These are phyloP conservation scores for Albifimbria verrucaria DNA, from an alignment of 2,329 filamentous ascomycete genomes.

Conservation along the genomic window DNA sequence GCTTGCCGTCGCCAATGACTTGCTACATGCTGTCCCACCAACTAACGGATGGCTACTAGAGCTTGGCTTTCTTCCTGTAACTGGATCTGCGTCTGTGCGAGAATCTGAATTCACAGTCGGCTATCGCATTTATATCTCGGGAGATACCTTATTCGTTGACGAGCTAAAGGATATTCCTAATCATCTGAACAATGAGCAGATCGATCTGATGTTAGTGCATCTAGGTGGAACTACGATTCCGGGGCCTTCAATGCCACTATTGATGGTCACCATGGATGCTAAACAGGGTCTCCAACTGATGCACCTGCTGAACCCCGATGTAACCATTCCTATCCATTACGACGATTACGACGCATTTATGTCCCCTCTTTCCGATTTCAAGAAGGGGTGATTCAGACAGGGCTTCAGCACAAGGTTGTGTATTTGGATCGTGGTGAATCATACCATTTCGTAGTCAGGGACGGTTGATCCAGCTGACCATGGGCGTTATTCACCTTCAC, in stretches of 20 bases:
- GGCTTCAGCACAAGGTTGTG: conserved; percentile 50
- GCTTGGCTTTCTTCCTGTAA: conserved; percentile 41
- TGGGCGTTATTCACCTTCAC: too few species aligned
- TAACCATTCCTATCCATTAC: conserved; percentile 63
- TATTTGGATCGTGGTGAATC: conserved; percentile 45
- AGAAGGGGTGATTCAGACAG: conserved; percentile 49
- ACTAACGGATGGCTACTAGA: conserved; percentile 67
- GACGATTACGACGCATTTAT: conserved; percentile 63
- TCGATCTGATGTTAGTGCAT: conserved; percentile 66
- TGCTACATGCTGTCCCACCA: conserved; percentile 50
- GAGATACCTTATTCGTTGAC: conserved; percentile 54
- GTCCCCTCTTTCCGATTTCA: conserved; percentile 58
- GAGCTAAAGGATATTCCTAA: conserved; percentile 60
- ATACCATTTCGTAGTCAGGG: neutral
- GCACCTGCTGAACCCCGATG: conserved; percentile 53
- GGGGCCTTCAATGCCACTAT: conserved; percentile 50
- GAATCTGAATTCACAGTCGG: conserved; percentile 37
- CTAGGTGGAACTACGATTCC: conserved; percentile 65
- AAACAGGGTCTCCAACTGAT: conserved; percentile 60
- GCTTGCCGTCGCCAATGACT: conserved; percentile 33
- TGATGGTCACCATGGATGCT: conserved; percentile 70
- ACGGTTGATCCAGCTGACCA: too few species aligned
- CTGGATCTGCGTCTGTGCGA: neutral
- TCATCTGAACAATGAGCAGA: conserved; percentile 47
- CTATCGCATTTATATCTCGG: conserved; percentile 63